Evolutionary conservation across 805 yeast genomes (phyloP), one percentile per base, ranked within the genome.

Genomic region (Myxozyma melibiosi): DNA sequence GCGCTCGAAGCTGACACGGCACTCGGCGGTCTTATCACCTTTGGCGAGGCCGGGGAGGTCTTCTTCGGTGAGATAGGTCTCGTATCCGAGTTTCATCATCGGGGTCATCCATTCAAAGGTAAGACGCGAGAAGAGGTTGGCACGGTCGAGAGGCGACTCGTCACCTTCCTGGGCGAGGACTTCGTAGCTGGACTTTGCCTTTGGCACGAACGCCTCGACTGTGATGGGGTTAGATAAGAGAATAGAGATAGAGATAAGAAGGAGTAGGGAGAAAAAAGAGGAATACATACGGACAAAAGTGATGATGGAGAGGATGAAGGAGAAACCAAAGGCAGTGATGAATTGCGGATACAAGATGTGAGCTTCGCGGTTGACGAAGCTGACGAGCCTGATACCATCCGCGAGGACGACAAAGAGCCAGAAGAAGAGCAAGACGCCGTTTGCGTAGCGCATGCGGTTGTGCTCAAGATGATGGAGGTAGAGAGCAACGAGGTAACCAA

Each of bases 51-150:
- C 79, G 16, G 96, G 97, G 58, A 92, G 80, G 71, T 92, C 97
- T 1, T 74, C 71, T 30, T 69, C 71, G 8, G 75, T 69, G 33
- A 76, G 75, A 66, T 67, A 82, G 58, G 81, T 82, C 40, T 77
- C 74, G 66, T 85, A 86, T 14, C 98, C 98, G 51, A 81, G 81
- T 64, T 75, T 80, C 85, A 94, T 89, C 66, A 94, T 74, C 1
- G 80, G 83, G 20, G 90, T 84, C 96, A 94, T 89, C 98, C 99
- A 94, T 27, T 84, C 74, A 70, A 94, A 92, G 0, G 96, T 85
- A 50, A 92, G 75, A 51, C 81, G 76, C 2, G 96, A 85, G 62
- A 92, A 82, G 14, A 90, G 74, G 68, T 91, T 84, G 11, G 90
- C 88, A 53, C 70, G 70, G 38, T 82, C 85, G 40, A 75, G 73